phyloP scores from a whole-genome alignment of 2,329 filamentous ascomycete species.

The Thelonectria olida region DNA sequence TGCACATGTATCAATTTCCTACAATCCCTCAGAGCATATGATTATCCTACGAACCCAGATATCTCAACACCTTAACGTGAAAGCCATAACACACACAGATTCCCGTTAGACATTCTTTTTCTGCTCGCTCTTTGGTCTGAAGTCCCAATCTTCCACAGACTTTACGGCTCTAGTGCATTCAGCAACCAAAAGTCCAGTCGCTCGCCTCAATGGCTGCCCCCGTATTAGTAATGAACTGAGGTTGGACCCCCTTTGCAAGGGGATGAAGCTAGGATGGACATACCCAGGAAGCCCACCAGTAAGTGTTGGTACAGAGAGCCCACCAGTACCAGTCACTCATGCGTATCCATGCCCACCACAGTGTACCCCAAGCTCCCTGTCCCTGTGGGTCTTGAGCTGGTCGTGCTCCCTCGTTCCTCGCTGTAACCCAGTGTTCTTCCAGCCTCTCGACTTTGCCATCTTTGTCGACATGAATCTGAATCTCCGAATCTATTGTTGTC shows the following conservation, averaged over 20 bases:
- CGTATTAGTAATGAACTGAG: not conserved
- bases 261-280: not conserved
- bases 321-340: not conserved
- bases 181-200: no score
- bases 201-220: not conserved
- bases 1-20: no score
- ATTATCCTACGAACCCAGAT: no score
- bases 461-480: constrained; percentile 1
- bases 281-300: not conserved
- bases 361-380: not conserved
- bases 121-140: no score
- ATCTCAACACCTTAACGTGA: no score
- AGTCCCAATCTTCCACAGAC: no score
- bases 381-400: not conserved
- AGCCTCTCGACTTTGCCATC: not conserved
- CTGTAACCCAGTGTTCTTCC: constrained; percentile 1
- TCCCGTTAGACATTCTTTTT: no score
- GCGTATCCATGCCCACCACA: not conserved
- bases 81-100: no score
- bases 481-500: not conserved
- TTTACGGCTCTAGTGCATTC: no score
- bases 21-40: no score
- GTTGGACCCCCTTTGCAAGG: not conserved
- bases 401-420: not conserved
- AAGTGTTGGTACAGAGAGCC: constrained; percentile 1